Percentiles rank a stretch among this genome's conserved stretches.
phyloP scores from a whole-genome alignment of 305 asterid species.

The Solanum aculeatissimum region DNA sequence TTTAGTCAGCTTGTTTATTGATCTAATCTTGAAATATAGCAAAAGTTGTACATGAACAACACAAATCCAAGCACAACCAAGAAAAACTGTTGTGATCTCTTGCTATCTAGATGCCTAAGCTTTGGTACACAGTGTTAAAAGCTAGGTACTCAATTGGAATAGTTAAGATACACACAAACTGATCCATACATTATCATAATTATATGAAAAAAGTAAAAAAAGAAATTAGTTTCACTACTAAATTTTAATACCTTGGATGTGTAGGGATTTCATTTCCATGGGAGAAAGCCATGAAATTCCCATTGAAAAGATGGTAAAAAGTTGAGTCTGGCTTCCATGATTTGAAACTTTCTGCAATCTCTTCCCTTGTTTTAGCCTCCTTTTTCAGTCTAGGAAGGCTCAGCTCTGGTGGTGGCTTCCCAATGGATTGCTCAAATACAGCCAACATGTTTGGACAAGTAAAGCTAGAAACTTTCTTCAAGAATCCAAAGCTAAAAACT shows the following conservation, averaged over 20 bases:
- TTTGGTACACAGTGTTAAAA: too few species aligned
- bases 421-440: constrained; percentile 37
- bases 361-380: constrained; percentile 23
- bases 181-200: not conserved
- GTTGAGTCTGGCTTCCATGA: constrained; percentile 45
- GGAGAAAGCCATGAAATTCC: constrained; percentile 54
- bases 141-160: not conserved
- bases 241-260: constrained; percentile 29
- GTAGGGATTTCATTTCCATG: constrained; percentile 38
- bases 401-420: constrained; percentile 40
- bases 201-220: not conserved
- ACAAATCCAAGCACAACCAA: not conserved
- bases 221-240: not conserved
- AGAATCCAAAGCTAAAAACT: not conserved
- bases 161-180: not conserved
- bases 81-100: not conserved
- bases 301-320: constrained; percentile 41
- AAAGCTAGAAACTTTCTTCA: not conserved
- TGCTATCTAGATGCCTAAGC: too few species aligned
- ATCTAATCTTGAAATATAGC: not conserved
- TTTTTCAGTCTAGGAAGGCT: constrained; percentile 15
- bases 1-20: not conserved
- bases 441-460: constrained; percentile 35
- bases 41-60: not conserved
- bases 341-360: constrained; percentile 33